Base-by-base conservation (phyloP, 768 basidiomycete species). In the Boletus edulis region DNA sequence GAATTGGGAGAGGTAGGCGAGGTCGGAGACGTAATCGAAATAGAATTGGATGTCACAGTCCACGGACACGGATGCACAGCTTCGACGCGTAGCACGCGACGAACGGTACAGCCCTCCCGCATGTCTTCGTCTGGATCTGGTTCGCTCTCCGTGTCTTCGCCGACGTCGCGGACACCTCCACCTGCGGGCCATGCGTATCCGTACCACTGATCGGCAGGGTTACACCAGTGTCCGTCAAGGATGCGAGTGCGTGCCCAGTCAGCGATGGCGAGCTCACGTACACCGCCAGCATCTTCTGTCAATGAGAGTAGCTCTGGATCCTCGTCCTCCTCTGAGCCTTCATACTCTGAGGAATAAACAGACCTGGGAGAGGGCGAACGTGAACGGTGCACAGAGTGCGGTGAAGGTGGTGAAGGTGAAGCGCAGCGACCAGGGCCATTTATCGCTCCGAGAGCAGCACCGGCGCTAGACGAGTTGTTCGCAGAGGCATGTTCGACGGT, bases 241-340 rank as follows among this genome's bases (percentile, higher is more conserved):
- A 91, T 84, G 45, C 88, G 73, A 20, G 75, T 78, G 34, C 89
- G 76, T 6, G 86, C 86, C 86, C 87, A 90, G 59, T 88, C 87
- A 13, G 78, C 75, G 49, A 90, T 71, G 2, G 89, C 86, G 42
- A 90, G 72, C 18, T 78, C 77, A 29, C 73, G 72, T 27, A 80
- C 73, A 22, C 76, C 75, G 11, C 73, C 73, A 2, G 75, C 72
- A 35, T 81, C 78, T 60, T 81, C 80, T 10, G 77, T 77, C 55
- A 78, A 59, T 0, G 74, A 72, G 34, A 80, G 69, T 24, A 68
- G 55, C 55, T 78, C 77, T 13, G 75, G 71, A 49, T 78, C 77
- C 20, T 79, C 77, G 18, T 77, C 76, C 46, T 75, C 76, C 32
- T 76, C 77, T 11, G 66, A 62, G 17, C 62, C 68, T 29, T 75